phyloP scores from a whole-genome alignment of 108 stramenopile genomes.

The Fragilariopsis cylindrus region DNA sequence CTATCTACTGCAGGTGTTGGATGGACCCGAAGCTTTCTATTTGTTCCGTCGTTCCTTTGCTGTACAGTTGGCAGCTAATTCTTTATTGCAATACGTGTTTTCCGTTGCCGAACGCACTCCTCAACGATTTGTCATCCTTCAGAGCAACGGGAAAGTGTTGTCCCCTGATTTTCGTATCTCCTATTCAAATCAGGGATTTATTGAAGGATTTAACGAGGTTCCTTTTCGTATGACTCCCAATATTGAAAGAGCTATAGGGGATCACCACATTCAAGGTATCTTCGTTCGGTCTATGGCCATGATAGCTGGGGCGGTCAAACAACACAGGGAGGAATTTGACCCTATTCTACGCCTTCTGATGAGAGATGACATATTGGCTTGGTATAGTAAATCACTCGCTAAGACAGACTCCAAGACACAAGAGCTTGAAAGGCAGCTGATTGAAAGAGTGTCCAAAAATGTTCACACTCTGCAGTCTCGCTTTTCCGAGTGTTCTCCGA shows the following conservation, averaged over 20 bases:
- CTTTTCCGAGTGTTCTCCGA: slow-evolving; percentile 61
- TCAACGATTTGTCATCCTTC: slow-evolving; percentile 60
- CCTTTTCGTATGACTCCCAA: slow-evolving; percentile 88
- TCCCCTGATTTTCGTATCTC: slow-evolving; percentile 77
- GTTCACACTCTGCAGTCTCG: slow-evolving; percentile 56
- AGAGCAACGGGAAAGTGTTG: slow-evolving; percentile 49
- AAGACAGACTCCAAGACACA: slow-evolving; percentile 78
- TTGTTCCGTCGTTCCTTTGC: slow-evolving; percentile 77
- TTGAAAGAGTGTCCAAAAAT: slow-evolving; percentile 75
- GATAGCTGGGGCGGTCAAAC: slow-evolving; percentile 57
- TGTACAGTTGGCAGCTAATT: slow-evolving; percentile 72
- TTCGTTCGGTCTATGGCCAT: slow-evolving; percentile 67
- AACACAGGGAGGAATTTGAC: slow-evolving; percentile 58
- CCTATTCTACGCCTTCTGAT: slow-evolving; percentile 69
- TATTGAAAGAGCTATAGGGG: slow-evolving; percentile 61
- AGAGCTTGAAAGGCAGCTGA: slow-evolving; percentile 78
- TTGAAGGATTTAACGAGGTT: slow-evolving; percentile 52
- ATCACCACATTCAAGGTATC: slow-evolving; percentile 61
- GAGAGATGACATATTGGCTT: slow-evolving; percentile 84
- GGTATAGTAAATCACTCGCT: slow-evolving; percentile 80
- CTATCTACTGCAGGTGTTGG: slow-evolving; percentile 43
- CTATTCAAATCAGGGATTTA: slow-evolving; percentile 83
- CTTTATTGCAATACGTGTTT: slow-evolving; percentile 79
- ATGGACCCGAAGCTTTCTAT: slow-evolving; percentile 54
- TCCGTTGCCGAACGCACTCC: slow-evolving; percentile 75